Conservation (phyloP, 306 rosid genomes). For the Fagus crenata region DNA sequence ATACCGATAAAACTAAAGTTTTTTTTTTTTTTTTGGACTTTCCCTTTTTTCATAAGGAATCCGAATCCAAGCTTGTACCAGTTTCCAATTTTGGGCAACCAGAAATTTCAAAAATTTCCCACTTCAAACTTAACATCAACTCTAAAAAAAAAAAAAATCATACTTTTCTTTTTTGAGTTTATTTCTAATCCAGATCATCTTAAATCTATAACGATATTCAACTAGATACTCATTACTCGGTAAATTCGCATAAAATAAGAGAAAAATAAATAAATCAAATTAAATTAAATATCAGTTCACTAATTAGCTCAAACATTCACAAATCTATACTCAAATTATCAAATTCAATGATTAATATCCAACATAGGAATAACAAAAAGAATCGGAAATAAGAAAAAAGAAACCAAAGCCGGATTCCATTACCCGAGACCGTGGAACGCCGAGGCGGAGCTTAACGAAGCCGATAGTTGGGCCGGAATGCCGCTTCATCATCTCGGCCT, state of each 20-base stretch:
- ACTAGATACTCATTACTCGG: not conserved
- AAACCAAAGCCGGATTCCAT: not conserved
- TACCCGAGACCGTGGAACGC: constrained; percentile 63
- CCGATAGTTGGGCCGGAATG: constrained; percentile 70
- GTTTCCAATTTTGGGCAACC: no score
- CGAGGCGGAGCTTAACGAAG: constrained; percentile 79
- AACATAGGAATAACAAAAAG: not conserved
- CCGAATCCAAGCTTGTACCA: no score
- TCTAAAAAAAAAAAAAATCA: not conserved
- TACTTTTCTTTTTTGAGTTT: not conserved
- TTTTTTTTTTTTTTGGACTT: no score
- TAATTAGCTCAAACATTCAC: not conserved
- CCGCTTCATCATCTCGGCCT: constrained; percentile 70
- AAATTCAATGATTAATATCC: no score
- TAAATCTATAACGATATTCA: not conserved
- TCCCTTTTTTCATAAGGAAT: no score
- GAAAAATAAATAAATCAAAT: not conserved
- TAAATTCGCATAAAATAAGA: not conserved
- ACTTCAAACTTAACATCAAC: not conserved
- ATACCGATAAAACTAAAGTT: no score
- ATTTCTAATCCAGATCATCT: not conserved
- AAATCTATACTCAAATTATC: not conserved
- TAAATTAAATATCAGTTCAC: not conserved
- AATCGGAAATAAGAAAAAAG: not conserved
- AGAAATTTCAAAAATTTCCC: not conserved